Evolutionary conservation across 2,329 filamentous ascomycete genomes (phyloP), one percentile per base, ranked within the genome.

Genomic region (Tolypocladium inflatum): DNA sequence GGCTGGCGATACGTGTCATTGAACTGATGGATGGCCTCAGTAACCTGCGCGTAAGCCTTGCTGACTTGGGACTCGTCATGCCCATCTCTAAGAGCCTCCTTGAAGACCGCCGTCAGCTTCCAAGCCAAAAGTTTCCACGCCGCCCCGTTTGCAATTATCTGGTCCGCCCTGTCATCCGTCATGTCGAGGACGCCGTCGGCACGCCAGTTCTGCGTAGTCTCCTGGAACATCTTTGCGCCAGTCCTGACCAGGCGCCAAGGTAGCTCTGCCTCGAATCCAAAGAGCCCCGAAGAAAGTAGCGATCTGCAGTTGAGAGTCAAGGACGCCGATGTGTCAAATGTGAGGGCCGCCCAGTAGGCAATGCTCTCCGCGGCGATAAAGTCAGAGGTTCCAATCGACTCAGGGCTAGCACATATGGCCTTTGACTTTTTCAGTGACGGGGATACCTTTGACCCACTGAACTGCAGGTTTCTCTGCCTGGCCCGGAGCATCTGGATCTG

Each of bases 331-430:
- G 74, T 76, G 42, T 76, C 74, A 37, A 75, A 76, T 0, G 71
- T 74, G 9, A 76, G 57, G 3, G 74, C 74, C 0, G 71, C 71
- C 74, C 74, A 76, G 58, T 75, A 76, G 0, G 69, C 71, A 13
- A 67, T 72, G 56, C 69, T 75, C 60, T 76, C 74, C 1, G 70
- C 64, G 7, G 66, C 66, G 9, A 76, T 67, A 45, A 74, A 75
- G 23, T 67, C 65, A 0, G 67, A 65, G 1, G 67, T 69, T 10
- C 63, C 62, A 2, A 71, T 64, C 0, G 68, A 65, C 26, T 66
- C 61, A 2, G 68, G 65, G 2, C 65, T 66, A 10, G 67, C 62
- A 6, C 63, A 60, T 1, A 65, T 63, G 1, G 64, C 58, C 19
- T 62, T 61, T 1, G 59, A 59, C 19, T 59, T 38, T 9, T 59